phyloP scores from a whole-genome alignment of 257 asterid genomes.

The Solanum pennellii region DNA sequence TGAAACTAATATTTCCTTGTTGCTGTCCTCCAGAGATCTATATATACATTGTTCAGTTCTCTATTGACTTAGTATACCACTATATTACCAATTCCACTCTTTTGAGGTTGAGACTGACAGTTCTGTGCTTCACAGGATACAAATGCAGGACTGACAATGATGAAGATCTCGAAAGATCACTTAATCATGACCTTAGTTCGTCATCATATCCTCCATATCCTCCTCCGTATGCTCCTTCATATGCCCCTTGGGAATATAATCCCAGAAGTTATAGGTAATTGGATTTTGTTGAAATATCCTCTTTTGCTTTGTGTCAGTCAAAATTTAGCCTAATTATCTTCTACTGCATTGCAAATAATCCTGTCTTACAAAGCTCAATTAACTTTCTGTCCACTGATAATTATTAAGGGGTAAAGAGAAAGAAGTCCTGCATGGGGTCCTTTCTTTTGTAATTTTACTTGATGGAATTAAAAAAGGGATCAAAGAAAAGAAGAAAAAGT shows the following conservation, averaged over 20 bases:
- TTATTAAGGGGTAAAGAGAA: background rate
- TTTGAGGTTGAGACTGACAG: background rate
- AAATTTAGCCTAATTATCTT: background rate
- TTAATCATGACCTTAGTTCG: slow-evolving; percentile 34
- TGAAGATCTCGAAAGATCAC: slow-evolving; percentile 43
- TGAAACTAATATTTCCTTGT: background rate
- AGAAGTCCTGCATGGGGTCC: background rate
- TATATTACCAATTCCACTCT: background rate
- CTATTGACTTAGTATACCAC: background rate
- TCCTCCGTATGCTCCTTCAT: slow-evolving; percentile 20
- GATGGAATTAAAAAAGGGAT: background rate
- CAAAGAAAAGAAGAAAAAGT: background rate
- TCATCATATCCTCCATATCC: slow-evolving; percentile 5
- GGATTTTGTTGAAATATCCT: background rate
- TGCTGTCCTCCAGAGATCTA: background rate
- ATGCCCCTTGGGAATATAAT: slow-evolving; percentile 46
- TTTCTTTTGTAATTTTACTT: background rate
- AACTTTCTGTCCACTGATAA: background rate
- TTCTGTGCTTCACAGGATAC: slow-evolving; percentile 33
- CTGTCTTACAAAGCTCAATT: background rate
- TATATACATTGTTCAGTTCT: background rate
- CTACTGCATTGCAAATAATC: background rate
- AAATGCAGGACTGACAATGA: slow-evolving; percentile 39
- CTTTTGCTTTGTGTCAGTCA: background rate
- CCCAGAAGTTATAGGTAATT: slow-evolving; percentile 49